phyloP scores from a whole-genome alignment of 495 filamentous ascomycete species.

The Lindgomyces ingoldianus region DNA sequence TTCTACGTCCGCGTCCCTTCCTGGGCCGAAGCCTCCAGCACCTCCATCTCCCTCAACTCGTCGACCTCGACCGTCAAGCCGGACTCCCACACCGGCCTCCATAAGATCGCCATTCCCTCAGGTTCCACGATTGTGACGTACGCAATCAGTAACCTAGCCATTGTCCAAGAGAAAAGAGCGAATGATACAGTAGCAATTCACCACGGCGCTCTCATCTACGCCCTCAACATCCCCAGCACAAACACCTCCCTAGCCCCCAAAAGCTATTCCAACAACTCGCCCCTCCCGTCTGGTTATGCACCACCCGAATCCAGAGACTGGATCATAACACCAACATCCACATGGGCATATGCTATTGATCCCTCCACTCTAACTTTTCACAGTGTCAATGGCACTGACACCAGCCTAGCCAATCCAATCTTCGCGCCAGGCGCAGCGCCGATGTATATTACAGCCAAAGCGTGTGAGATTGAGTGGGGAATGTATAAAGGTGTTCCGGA shows the following conservation, averaged over 20 bases:
- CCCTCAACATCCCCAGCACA: constrained; percentile 46
- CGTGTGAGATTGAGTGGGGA: not conserved
- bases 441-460: not conserved
- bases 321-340: not conserved
- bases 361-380: not conserved
- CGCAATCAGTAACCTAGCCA: not conserved
- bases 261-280: not conserved
- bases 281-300: not conserved
- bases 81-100: constrained; percentile 40
- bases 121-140: constrained; percentile 40
- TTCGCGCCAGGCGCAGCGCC: not conserved
- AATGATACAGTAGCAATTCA: constrained; percentile 59
- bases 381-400: not conserved
- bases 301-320: not conserved
- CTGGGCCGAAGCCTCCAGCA: constrained; percentile 47
- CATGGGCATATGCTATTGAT: not conserved
- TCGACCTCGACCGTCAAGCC: constrained; percentile 29
- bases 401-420: not conserved
- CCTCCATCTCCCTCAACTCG: not conserved
- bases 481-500: not conserved
- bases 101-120: constrained; percentile 40
- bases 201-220: constrained; percentile 58
- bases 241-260: not conserved
- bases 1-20: constrained; percentile 55
- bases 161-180: constrained; percentile 36